Percentiles rank a stretch among this genome's conserved stretches.
Evolutionary conservation across 2,329 filamentous ascomycete genomes (phyloP).

Genomic region (Lecanicillium sp.): DNA sequence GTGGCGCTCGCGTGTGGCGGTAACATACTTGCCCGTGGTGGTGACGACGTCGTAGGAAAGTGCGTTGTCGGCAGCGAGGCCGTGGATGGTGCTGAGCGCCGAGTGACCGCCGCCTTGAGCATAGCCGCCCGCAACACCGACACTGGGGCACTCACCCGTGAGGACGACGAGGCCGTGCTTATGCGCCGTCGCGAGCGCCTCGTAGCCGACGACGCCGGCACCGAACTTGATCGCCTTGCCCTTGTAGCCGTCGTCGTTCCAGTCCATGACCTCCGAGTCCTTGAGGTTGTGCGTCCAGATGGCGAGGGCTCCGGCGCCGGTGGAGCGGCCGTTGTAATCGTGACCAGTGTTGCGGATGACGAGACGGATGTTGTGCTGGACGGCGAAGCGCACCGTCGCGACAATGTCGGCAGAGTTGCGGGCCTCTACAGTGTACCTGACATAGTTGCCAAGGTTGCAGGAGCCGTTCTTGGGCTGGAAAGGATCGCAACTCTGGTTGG

Average conservation of each 20-base stretch:
- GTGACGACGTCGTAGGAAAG: conserved; percentile 47
- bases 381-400: conserved; percentile 28
- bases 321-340: conserved; percentile 45
- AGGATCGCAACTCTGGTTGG: conserved; percentile 25
- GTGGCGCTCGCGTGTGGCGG: conserved; percentile 38
- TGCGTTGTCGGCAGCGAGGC: conserved; percentile 50
- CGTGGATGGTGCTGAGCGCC: conserved; percentile 41
- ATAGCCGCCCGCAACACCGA: conserved; percentile 52
- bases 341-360: conserved; percentile 46
- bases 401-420: conserved; percentile 21
- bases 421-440: conserved; percentile 31
- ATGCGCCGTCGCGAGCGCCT: conserved; percentile 35
- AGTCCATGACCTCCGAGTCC: conserved; percentile 27
- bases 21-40: conserved; percentile 36
- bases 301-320: conserved; percentile 42
- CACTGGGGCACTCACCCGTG: conserved; percentile 39
- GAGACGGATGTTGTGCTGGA: conserved; percentile 36
- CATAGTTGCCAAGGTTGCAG: conserved; percentile 37
- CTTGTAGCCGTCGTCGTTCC: conserved; percentile 30
- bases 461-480: conserved; percentile 30
- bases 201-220: conserved; percentile 41
- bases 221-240: conserved; percentile 44
- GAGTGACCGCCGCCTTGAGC: conserved; percentile 52
- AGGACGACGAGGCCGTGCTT: conserved; percentile 33
- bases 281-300: conserved; percentile 45